These are phyloP conservation scores for Globisporangium iwayamae DNA, from an alignment of 352 stramenopile genomes.

Conservation along the genomic window DNA sequence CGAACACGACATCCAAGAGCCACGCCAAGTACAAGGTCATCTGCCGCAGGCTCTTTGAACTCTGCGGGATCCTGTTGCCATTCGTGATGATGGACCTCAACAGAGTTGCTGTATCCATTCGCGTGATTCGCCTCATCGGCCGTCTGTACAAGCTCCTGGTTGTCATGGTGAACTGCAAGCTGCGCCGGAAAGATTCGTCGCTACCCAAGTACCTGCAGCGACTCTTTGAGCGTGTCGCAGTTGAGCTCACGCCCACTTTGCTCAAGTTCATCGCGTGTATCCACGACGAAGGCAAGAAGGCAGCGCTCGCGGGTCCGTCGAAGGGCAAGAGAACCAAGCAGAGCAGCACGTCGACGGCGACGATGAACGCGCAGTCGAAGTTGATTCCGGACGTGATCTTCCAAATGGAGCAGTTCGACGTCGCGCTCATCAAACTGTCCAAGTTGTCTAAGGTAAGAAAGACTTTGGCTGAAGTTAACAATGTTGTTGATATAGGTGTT, in stretches of 20 bases:
- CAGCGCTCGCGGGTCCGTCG: constrained; percentile 8
- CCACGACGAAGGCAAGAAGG: constrained; percentile 37
- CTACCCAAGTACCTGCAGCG: constrained; percentile 39
- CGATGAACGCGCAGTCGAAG: constrained; percentile 32
- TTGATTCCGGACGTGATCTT: constrained; percentile 65
- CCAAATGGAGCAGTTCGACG: constrained; percentile 67
- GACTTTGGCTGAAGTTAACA: not conserved
- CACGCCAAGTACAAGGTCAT: constrained; percentile 28
- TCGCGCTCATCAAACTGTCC: constrained; percentile 60
- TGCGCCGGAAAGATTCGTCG: constrained; percentile 37
- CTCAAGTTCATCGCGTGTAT: constrained; percentile 53
- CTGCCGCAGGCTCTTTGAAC: constrained; percentile 30
- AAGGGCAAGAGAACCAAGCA: constrained; percentile 11
- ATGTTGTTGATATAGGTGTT: not conserved
- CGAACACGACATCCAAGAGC: constrained; percentile 11
- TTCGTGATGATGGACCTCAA: constrained; percentile 51
- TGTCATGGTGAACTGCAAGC: constrained; percentile 32
- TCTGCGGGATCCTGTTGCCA: constrained; percentile 32
- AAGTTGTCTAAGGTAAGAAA: constrained; percentile 48
- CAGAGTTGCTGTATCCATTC: constrained; percentile 27
- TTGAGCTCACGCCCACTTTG: constrained; percentile 35
- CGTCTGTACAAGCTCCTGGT: constrained; percentile 56
- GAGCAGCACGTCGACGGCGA: constrained; percentile 6
- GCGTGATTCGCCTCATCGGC: constrained; percentile 38
- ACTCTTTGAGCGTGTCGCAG: constrained; percentile 45